Evolutionary conservation across 352 stramenopile species (phyloP), one percentile per base, ranked within the genome.

Genomic region (Globisporangium yorkense): DNA sequence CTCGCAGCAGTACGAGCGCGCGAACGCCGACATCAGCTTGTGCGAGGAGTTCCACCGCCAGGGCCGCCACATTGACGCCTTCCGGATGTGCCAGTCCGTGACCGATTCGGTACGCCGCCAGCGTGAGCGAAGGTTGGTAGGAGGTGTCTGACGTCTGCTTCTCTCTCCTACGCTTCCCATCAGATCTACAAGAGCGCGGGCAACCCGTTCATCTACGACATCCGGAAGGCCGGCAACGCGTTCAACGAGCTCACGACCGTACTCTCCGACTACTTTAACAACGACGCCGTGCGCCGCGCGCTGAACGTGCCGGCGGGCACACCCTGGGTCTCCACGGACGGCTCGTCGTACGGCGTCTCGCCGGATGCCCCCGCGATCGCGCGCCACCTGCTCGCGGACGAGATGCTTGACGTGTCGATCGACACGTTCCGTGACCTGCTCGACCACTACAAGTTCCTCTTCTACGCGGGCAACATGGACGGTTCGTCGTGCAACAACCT

Each of bases 181-280:
- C 8, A 88, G 72, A 93, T 93, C 57, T 89, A 91, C 62, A 56
- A 76, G 47, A 78, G 69, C 13, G 83, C 83, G 0, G 83, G 83
- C n/a, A 89, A 87, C 40, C 83, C 83, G 49, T 93, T 89, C 70
- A 73, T 93, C 62, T 93, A 93, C 71, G 83, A 93, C 64, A 87
- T 93, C 35, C 83, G 83, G 24, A 70, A 91, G 57, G 59, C 55
- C 5, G 68, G 64, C 27, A 88, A 91, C 54, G 62, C 72, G 15
- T 89, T 91, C 51, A 59, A 68, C 37, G 75, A 76, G 12, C 52
- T 89, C 56, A 89, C 72, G 39, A 58, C 50, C 24, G 37, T 61
- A 21, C 62, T 93, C 12, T 84, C 72, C 24, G 77, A 72, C 50
- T 98, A 96, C 56, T 85, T 97, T 35, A 92, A 92, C 55, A 66